Conservation (phyloP, 2,329 filamentous ascomycete species). For the Cadophora malorum region DNA sequence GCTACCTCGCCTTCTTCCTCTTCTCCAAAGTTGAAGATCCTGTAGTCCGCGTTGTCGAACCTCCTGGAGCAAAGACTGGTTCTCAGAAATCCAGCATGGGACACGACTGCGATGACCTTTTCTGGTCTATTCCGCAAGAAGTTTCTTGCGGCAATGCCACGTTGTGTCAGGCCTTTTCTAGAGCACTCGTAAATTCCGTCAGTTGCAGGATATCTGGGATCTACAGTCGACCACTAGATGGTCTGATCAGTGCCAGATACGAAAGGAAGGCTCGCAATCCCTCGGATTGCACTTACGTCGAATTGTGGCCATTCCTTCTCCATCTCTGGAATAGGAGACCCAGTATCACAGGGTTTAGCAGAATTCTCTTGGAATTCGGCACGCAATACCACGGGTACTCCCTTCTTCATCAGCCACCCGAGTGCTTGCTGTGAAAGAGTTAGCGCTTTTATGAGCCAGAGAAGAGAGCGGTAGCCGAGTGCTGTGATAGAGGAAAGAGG, state of each 20-base stretch:
- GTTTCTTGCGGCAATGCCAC: constrained; percentile 40
- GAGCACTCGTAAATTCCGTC: constrained; percentile 42
- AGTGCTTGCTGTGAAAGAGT: constrained; percentile 35
- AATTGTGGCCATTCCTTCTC: constrained; percentile 44
- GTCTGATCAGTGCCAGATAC: neutral
- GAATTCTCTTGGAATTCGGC: constrained; percentile 46
- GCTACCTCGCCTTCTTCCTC: constrained; percentile 36
- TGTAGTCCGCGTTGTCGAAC: constrained; percentile 45
- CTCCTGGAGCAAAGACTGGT: constrained; percentile 38
- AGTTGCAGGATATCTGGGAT: constrained; percentile 42
- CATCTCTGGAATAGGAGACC: constrained; percentile 39
- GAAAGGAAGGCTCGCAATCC: too few species aligned
- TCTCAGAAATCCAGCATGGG: constrained; percentile 43
- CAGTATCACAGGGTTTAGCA: constrained; percentile 43
- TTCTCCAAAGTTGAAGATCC: constrained; percentile 44
- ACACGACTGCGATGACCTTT: constrained; percentile 45
- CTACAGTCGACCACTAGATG: constrained; percentile 40
- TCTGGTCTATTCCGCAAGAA: constrained; percentile 43
- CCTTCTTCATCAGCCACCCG: constrained; percentile 43
- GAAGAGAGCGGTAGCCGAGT: too few species aligned
- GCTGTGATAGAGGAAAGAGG: too few species aligned
- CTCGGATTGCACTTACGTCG: constrained; percentile 25
- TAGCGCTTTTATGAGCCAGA: neutral
- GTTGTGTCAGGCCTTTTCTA: constrained; percentile 33
- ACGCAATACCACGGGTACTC: constrained; percentile 40